A percentile compares a stretch with the other conserved stretches of the same genome.
phyloP scores from a whole-genome alignment of 2,329 filamentous ascomycete genomes.

The Fonsecaea pedrosoi region DNA sequence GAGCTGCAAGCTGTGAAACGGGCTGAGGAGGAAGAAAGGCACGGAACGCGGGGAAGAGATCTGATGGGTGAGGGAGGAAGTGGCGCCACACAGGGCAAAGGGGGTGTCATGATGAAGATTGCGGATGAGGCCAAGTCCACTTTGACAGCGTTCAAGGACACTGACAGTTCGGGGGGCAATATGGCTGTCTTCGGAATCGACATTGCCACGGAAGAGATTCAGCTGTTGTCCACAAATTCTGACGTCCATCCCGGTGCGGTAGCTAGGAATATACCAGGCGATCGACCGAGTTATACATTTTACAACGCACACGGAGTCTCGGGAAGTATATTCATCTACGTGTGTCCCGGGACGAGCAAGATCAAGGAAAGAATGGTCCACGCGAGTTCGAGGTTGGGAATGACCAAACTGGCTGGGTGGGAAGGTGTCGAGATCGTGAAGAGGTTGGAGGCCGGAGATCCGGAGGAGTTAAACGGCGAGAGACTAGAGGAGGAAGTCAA shows the following conservation, averaged over 20 bases:
- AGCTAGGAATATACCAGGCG: slow-evolving; percentile 55
- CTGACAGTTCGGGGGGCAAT: slow-evolving; percentile 17
- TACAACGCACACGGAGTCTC: slow-evolving; percentile 47
- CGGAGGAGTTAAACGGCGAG: slow-evolving; percentile 62
- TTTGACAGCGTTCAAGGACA: slow-evolving; percentile 49
- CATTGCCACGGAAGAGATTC: slow-evolving; percentile 61
- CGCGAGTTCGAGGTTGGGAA: slow-evolving; percentile 63
- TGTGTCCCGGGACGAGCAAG: slow-evolving; percentile 65
- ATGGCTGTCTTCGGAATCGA: slow-evolving; percentile 52
- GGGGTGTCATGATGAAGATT: slow-evolving; percentile 58
- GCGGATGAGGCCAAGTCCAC: slow-evolving; percentile 62
- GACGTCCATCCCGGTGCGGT: slow-evolving; percentile 53
- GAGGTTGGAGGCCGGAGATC: slow-evolving; percentile 67
- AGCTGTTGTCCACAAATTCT: slow-evolving; percentile 51
- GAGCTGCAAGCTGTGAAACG: slow-evolving; percentile 63
- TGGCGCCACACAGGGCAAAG: slow-evolving; percentile 43
- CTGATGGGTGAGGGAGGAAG: slow-evolving; percentile 54
- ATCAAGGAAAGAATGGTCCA: slow-evolving; percentile 72
- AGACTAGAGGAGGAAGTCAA: slow-evolving; percentile 61
- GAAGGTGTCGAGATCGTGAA: slow-evolving; percentile 64
- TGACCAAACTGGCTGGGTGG: slow-evolving; percentile 61
- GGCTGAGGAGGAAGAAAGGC: slow-evolving; percentile 64
- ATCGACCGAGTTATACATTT: slow-evolving; percentile 66
- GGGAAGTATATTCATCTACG: slow-evolving; percentile 67
- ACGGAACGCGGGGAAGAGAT: slow-evolving; percentile 59